phyloP scores from a whole-genome alignment of 495 filamentous ascomycete genomes.

The Rhypophila decipiens region DNA sequence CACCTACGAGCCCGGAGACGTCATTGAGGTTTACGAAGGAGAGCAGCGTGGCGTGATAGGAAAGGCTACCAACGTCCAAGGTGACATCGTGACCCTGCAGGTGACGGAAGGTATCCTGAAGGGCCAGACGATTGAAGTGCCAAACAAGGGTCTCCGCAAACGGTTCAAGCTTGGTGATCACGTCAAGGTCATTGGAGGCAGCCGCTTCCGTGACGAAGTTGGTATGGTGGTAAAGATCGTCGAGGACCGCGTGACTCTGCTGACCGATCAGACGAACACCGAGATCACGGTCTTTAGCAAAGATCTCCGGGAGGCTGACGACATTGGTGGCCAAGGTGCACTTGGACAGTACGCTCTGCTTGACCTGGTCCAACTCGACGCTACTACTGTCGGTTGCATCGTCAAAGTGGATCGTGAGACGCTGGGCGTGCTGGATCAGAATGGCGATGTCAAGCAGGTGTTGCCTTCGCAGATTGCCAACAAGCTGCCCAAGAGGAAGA shows the following conservation, averaged over 20 bases:
- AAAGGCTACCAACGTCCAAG: conserved; percentile 76
- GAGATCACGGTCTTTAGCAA: conserved; percentile 99
- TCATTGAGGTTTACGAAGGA: conserved; percentile 91
- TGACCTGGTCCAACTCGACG: conserved; percentile 91
- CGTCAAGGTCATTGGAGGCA: conserved; percentile 96
- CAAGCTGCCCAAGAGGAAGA: conserved; percentile 69
- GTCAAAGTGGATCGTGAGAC: conserved; percentile 94
- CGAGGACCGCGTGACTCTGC: conserved; percentile 82
- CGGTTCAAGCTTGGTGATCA: conserved; percentile 91
- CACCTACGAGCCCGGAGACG: conserved; percentile 83
- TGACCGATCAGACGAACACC: conserved; percentile 82
- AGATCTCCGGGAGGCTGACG: conserved; percentile 85
- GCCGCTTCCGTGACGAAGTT: conserved; percentile 85
- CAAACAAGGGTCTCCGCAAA: conserved; percentile 88
- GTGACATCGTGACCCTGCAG: conserved; percentile 82
- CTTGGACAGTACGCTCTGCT: conserved; percentile 83
- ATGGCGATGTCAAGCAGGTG: conserved; percentile 71
- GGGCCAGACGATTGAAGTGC: conserved; percentile 85
- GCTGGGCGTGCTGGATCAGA: conserved; percentile 83
- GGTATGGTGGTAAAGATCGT: conserved; percentile 94
- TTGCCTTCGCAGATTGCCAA: conserved; percentile 88
- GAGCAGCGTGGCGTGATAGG: conserved; percentile 91
- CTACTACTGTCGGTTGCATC: conserved; percentile 83
- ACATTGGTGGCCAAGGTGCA: conserved; percentile 73
- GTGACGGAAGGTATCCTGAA: conserved; percentile 78